Conservation (phyloP, 495 filamentous ascomycete genomes). For the Aspergillus kassunensis region DNA sequence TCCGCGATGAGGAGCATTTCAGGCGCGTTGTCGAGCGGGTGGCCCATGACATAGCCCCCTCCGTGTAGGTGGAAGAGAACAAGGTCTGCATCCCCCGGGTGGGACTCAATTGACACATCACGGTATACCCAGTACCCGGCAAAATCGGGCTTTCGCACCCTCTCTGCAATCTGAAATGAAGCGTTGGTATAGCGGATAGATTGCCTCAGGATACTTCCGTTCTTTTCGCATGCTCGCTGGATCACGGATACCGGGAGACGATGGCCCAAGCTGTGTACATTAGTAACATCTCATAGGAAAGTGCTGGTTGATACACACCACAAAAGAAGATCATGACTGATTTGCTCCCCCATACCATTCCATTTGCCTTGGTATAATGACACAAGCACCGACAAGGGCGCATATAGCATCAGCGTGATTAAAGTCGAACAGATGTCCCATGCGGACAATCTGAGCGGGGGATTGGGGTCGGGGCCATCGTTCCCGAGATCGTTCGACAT, state of each 20-base stretch:
- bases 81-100: conserved; percentile 4
- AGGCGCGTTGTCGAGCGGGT: conserved; percentile 10
- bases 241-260: conserved; percentile 6
- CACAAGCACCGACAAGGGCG: conserved; percentile 4
- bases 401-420: conserved; percentile 4
- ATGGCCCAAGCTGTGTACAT: background rate
- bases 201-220: background rate
- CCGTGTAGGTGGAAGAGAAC: conserved; percentile 11
- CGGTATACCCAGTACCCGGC: conserved; percentile 8
- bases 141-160: conserved; percentile 3
- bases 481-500: background rate
- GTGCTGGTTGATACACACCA: background rate
- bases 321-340: background rate
- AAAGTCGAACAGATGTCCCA: conserved; percentile 9
- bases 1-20: conserved; percentile 9
- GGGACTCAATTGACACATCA: background rate
- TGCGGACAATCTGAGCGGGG: background rate
- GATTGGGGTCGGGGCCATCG: background rate
- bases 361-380: conserved; percentile 1
- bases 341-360: background rate
- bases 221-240: background rate
- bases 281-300: background rate
- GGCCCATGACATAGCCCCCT: conserved; percentile 10
- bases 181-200: conserved; percentile 4
- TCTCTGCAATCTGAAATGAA: conserved; percentile 2